Percentiles rank a stretch among this genome's conserved stretches.
Evolutionary conservation across 2,329 filamentous ascomycete genomes (phyloP).

Genomic region (Zymoseptoria pseudotritici): DNA sequence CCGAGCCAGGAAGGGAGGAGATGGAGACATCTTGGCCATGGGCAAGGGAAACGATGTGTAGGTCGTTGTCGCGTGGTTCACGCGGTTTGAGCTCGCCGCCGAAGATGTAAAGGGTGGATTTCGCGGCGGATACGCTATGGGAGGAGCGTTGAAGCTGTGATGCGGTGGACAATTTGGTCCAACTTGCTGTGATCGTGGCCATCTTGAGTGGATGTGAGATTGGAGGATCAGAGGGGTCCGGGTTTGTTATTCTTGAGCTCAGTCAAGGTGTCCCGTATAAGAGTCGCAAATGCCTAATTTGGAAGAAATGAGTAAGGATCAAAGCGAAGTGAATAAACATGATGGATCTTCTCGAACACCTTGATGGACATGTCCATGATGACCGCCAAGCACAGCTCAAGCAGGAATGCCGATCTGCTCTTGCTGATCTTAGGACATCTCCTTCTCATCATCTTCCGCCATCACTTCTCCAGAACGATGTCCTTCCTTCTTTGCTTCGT

Average conservation of each 20-base stretch:
- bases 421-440: neutral
- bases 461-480: neutral
- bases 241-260: neutral
- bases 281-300: neutral
- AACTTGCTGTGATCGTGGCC: conserved; percentile 17
- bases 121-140: conserved; percentile 51
- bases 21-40: conserved; percentile 15
- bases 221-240: neutral
- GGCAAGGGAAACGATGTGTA: conserved; percentile 50
- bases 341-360: neutral
- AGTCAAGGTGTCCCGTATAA: neutral
- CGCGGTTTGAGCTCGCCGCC: conserved; percentile 65
- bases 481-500: neutral
- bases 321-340: neutral
- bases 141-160: conserved; percentile 60
- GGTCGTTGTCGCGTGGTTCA: conserved; percentile 63
- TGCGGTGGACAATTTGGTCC: conserved; percentile 30
- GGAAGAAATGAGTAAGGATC: neutral
- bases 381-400: neutral
- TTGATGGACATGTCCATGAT: neutral
- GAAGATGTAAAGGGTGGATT: conserved; percentile 59
- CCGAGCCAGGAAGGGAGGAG: conserved; percentile 32
- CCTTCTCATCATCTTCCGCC: neutral
- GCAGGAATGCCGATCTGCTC: neutral
- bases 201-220: neutral